These are phyloP conservation scores for Trametes pubescens DNA, from an alignment of 1,284 basidiomycete species.

Conservation along the genomic window DNA sequence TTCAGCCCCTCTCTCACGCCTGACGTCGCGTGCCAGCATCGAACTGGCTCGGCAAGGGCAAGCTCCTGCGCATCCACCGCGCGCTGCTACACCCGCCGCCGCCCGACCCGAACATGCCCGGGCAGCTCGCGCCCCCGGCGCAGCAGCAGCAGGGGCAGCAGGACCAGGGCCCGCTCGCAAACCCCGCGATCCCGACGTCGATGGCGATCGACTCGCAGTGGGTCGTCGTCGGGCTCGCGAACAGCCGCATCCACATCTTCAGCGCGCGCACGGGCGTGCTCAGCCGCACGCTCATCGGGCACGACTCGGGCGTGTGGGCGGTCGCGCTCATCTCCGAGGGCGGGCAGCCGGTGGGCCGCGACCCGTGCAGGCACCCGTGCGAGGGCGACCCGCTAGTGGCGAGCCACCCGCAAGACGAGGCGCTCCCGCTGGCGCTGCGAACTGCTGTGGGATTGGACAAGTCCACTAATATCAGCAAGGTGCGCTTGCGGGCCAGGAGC, in stretches of 20 bases:
- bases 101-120: conserved; percentile 29
- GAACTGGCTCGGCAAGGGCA: conserved; percentile 88
- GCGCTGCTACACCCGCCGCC: conserved; percentile 50
- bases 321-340: conserved; percentile 72
- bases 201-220: conserved; percentile 87
- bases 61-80: conserved; percentile 78
- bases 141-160: background rate
- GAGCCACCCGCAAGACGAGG: conserved; percentile 36
- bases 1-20: background rate
- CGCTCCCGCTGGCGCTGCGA: conserved; percentile 43
- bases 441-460: conserved; percentile 46
- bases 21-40: conserved; percentile 56
- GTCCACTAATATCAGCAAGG: conserved; percentile 13
- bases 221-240: conserved; percentile 92
- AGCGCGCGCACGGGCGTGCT: conserved; percentile 83
- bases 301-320: conserved; percentile 93
- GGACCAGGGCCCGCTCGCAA: conserved; percentile 18
- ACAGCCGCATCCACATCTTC: conserved; percentile 89
- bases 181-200: conserved; percentile 66
- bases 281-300: conserved; percentile 82
- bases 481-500: conserved; percentile 20
- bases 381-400: conserved; percentile 34
- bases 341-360: conserved; percentile 24
- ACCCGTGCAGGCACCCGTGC: conserved; percentile 24
- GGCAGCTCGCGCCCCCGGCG: conserved; percentile 10